Conservation (phyloP, 2,329 filamentous ascomycete species). For the Tolypocladium cylindrosporum region DNA sequence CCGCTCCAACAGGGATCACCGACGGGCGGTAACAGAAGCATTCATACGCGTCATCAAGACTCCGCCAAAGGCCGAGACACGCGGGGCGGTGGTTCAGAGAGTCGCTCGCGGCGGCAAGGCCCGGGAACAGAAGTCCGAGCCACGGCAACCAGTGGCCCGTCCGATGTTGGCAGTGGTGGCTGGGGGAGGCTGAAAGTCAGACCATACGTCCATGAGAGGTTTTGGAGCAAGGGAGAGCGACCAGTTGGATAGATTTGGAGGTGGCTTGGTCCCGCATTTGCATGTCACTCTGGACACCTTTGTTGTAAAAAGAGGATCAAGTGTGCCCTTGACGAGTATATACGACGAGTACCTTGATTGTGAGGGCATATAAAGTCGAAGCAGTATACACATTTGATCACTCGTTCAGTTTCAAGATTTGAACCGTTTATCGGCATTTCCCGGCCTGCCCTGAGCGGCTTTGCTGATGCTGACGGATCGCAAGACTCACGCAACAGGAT, state of each 20-base stretch:
- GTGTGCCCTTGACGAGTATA: background rate
- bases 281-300: background rate
- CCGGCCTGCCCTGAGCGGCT: background rate
- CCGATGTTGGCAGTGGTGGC: background rate
- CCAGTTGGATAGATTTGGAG: background rate
- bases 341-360: background rate
- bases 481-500: background rate
- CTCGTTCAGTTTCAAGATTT: background rate
- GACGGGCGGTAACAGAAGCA: slow-evolving; percentile 10
- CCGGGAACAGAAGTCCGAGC: background rate
- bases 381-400: background rate
- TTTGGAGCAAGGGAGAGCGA: background rate
- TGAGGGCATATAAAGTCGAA: background rate
- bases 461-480: background rate
- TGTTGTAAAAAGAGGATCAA: background rate
- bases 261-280: background rate
- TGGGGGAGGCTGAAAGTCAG: background rate
- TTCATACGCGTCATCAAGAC: slow-evolving; percentile 7
- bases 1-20: slow-evolving; percentile 7
- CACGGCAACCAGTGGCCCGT: background rate
- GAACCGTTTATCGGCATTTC: background rate
- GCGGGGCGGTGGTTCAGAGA: background rate
- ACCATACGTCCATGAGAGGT: background rate
- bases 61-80: background rate
- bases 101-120: background rate